Percentiles rank a stretch among this genome's conserved stretches.
Conservation (phyloP, 129 eudicot genomes). For the Ambrosia trifida region DNA sequence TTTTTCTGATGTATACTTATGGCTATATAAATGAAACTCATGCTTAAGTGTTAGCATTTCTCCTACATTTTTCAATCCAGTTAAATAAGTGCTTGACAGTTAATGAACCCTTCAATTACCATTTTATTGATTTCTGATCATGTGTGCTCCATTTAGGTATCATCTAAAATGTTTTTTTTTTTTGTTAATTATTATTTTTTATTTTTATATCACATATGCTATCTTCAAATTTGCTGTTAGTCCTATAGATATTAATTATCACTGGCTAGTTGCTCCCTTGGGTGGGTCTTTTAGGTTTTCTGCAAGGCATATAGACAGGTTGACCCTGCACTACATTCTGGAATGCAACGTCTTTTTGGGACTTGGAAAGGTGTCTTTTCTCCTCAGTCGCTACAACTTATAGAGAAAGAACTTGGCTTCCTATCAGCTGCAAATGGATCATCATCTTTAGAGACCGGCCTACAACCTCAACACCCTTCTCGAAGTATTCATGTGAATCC, state of each 20-base stretch:
- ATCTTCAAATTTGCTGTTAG: slow-evolving; percentile 22
- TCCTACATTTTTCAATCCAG: background rate
- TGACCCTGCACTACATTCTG: slow-evolving; percentile 58
- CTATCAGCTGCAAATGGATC: slow-evolving; percentile 58
- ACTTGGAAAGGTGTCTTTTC: slow-evolving; percentile 97
- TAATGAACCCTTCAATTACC: background rate
- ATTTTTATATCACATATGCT: slow-evolving; percentile 6
- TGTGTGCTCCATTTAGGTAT: slow-evolving; percentile 3
- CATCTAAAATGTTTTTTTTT: background rate
- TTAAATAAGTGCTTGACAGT: background rate
- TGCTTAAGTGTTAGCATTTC: slow-evolving; percentile 25
- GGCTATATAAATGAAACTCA: slow-evolving; percentile 25
- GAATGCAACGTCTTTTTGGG: slow-evolving; percentile 95
- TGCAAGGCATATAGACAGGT: slow-evolving; percentile 97
- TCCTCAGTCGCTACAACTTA: slow-evolving; percentile 66
- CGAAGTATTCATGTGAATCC: slow-evolving; percentile 97
- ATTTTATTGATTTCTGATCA: background rate
- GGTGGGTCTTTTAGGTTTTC: slow-evolving; percentile 68
- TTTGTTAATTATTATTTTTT: too few relatives aligned
- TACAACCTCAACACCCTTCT: slow-evolving; percentile 61
- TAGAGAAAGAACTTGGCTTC: slow-evolving; percentile 85
- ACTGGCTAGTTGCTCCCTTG: slow-evolving; percentile 31
- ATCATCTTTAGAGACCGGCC: slow-evolving; percentile 55
- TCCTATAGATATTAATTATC: slow-evolving; percentile 31
- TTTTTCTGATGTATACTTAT: slow-evolving; percentile 19